phyloP scores from a whole-genome alignment of 1,284 basidiomycete genomes.

The Boletus sp. region DNA sequence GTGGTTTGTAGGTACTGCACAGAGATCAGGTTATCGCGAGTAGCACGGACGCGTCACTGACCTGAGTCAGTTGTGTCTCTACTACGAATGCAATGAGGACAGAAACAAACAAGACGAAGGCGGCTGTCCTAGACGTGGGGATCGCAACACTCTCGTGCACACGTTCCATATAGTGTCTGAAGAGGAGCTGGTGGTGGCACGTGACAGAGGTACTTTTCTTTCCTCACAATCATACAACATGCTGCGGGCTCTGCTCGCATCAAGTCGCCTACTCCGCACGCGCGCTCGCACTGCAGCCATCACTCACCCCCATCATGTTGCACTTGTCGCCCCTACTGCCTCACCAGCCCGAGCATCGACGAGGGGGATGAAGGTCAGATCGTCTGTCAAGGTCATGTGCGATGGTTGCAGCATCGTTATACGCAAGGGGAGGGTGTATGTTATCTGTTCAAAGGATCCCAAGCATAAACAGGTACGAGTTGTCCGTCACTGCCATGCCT shows the following conservation, averaged over 20 bases:
- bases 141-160: not conserved
- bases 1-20: constrained; percentile 69
- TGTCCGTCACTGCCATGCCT: constrained; percentile 1
- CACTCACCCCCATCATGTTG: constrained; percentile 31
- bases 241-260: constrained; percentile 61
- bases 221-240: constrained; percentile 42
- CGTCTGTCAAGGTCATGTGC: constrained; percentile 90
- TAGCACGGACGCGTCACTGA: constrained; percentile 28
- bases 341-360: constrained; percentile 36
- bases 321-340: constrained; percentile 17
- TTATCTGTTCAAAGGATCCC: constrained; percentile 91
- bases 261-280: constrained; percentile 54
- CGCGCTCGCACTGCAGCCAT: constrained; percentile 45
- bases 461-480: constrained; percentile 95
- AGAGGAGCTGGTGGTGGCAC: constrained; percentile 3
- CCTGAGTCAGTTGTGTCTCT: constrained; percentile 72
- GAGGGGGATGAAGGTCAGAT: constrained; percentile 95
- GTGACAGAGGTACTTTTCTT: constrained; percentile 12
- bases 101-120: constrained; percentile 36
- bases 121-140: constrained; percentile 29
- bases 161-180: constrained; percentile 12
- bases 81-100: constrained; percentile 62
- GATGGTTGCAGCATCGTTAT: constrained; percentile 84
- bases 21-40: not conserved
- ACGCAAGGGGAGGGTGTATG: constrained; percentile 89